phyloP scores from a whole-genome alignment of 225 moss, liverwort and hornwort species.

The Climacium dendroides region DNA sequence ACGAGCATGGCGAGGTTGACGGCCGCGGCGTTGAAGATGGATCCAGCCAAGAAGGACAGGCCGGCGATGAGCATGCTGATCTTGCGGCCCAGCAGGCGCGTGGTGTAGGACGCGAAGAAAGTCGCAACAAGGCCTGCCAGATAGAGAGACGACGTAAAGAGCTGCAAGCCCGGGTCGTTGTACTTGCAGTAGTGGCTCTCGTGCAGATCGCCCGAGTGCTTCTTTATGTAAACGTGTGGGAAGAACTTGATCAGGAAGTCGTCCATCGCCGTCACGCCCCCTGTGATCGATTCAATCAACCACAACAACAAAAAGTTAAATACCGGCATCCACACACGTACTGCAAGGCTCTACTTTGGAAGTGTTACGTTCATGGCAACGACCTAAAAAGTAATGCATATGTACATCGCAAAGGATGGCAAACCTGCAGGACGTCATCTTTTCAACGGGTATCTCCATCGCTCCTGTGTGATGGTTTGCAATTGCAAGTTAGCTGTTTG shows the following conservation, averaged over 20 bases:
- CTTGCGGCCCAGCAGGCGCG: conserved; percentile 1
- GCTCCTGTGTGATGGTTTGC: not conserved
- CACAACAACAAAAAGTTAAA: not conserved
- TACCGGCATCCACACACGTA: not conserved
- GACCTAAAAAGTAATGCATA: not conserved
- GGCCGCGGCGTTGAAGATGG: conserved; percentile 10
- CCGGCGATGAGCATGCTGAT: conserved; percentile 14
- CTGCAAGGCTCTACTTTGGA: not conserved
- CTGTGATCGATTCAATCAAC: not conserved
- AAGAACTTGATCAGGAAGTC: conserved; percentile 33
- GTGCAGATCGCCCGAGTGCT: not conserved
- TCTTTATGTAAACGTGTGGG: conserved; percentile 1
- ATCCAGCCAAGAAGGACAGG: not conserved
- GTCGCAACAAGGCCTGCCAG: conserved; percentile 16
- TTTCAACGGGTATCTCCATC: not conserved
- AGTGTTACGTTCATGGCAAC: not conserved
- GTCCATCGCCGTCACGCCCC: conserved; percentile 38
- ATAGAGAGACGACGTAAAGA: conserved; percentile 39
- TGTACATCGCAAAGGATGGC: not conserved
- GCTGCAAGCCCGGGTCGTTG: conserved; percentile 10
- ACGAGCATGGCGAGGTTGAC: conserved; percentile 23
- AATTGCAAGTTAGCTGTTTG: not conserved
- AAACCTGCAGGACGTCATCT: not conserved
- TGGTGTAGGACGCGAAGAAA: conserved; percentile 16
- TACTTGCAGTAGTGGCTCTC: conserved; percentile 45